A percentile compares a stretch with the other conserved stretches of the same genome.
phyloP scores from a whole-genome alignment of 257 asterid genomes.

The Nicotiana paniculata region DNA sequence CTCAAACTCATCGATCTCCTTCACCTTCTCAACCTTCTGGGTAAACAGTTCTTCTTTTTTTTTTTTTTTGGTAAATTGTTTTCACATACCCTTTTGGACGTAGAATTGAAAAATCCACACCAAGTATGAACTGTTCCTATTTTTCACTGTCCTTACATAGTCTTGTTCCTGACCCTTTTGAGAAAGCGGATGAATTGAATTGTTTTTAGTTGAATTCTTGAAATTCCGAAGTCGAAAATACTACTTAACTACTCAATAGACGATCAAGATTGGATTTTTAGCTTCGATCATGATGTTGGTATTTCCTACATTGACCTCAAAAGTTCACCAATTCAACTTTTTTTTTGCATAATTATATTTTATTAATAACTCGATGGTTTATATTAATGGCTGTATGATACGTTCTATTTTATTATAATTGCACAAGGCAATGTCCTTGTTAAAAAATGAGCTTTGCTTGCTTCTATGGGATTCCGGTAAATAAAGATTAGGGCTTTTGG shows the following conservation, averaged over 20 bases:
- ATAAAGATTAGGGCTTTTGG: neutral
- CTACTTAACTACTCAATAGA: neutral
- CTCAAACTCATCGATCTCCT: conserved; percentile 72
- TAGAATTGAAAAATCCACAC: neutral
- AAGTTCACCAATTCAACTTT: neutral
- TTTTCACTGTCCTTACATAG: neutral
- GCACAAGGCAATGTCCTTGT: neutral
- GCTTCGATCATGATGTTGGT: neutral
- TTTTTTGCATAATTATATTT: neutral
- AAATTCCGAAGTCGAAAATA: neutral
- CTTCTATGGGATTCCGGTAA: neutral
- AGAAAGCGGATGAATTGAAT: neutral
- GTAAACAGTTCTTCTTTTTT: conserved; percentile 22
- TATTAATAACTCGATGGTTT: neutral
- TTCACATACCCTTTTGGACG: neutral
- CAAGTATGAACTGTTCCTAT: neutral
- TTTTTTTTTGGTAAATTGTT: neutral
- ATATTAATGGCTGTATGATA: neutral
- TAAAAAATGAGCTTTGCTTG: neutral
- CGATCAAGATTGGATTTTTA: neutral
- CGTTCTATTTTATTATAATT: neutral
- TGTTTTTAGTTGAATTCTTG: neutral
- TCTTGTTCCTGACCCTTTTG: neutral
- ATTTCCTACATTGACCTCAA: neutral
- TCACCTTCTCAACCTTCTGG: conserved; percentile 99